Percentiles rank a stretch among this genome's conserved stretches.
These are phyloP conservation scores for Berkeleyomyces rouxiae DNA, from an alignment of 2,329 filamentous ascomycete species.

Conservation along the genomic window DNA sequence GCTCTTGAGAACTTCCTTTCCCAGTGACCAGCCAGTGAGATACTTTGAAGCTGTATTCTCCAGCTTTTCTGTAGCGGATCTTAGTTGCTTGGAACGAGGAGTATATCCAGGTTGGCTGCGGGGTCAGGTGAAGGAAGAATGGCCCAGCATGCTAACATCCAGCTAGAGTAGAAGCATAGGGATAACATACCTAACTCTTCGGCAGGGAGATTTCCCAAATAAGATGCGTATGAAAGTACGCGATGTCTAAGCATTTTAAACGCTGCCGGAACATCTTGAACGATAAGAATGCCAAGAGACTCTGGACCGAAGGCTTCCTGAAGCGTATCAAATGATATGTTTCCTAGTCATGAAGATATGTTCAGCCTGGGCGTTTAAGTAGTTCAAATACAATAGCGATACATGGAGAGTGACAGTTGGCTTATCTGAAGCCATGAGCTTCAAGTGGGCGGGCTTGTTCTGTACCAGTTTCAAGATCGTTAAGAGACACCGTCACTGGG, in stretches of 20 bases:
- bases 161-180: not conserved
- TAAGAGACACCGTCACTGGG: slow-evolving; percentile 43
- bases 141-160: not conserved
- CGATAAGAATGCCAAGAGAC: slow-evolving; percentile 84
- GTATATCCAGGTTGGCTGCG: not conserved
- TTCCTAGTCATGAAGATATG: slow-evolving; percentile 29
- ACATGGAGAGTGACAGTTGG: slow-evolving; percentile 14
- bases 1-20: slow-evolving; percentile 65
- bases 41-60: slow-evolving; percentile 46
- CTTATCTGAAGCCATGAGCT: slow-evolving; percentile 13
- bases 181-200: slow-evolving; percentile 47
- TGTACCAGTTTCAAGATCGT: slow-evolving; percentile 41
- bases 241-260: slow-evolving; percentile 57
- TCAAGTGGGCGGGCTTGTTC: not conserved
- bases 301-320: slow-evolving; percentile 76
- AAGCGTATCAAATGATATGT: slow-evolving; percentile 50
- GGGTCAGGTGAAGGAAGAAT: not conserved
- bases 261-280: slow-evolving; percentile 60
- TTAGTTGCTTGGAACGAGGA: slow-evolving; percentile 3
- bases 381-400: not conserved
- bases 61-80: slow-evolving; percentile 29
- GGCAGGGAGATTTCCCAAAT: slow-evolving; percentile 64
- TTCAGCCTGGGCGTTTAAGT: slow-evolving; percentile 11
- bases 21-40: slow-evolving; percentile 60
- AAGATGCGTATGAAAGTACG: slow-evolving; percentile 73